Base-by-base conservation (phyloP, 768 basidiomycete species). In the Phaeotremella fagi region DNA sequence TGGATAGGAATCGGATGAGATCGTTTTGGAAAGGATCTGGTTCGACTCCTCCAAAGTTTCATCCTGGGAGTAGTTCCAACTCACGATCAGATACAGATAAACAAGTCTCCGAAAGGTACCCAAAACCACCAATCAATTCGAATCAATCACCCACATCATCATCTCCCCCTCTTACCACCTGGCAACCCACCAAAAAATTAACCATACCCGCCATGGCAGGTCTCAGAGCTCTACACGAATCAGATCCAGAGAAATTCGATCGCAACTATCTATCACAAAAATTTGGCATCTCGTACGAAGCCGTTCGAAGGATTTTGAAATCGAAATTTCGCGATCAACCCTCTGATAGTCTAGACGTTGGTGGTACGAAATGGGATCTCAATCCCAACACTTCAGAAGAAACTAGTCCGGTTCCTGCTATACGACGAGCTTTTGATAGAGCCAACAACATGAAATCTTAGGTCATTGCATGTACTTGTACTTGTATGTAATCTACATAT, bases 181-280 rank as follows among this genome's bases (percentile, higher is more conserved):
- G 88, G 88, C 77, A 78, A 45, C 89, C 89, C 23, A 85, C 85
- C 52, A 83, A 82, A 63, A 88, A 87, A 69, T 70, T 91, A 48
- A 87, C 87, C 14, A 80, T 86, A 50, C 84, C 86, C 63, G 87
- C 88, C 29, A 90, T 90, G 88, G 84, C 85, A 58, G 83, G 84
- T 15, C 73, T 91, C 54, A 82, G 85, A 33, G 78, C 82, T 42
- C 77, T 90, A 51, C 80, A 88, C 68, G 74, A 75, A 35, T 70
- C 82, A 41, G 83, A 90, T 65, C 82, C 84, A 6, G 78, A 77
- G 44, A 80, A 75, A 43, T 88, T 85, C 75, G 80, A 79, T 29
- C 85, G 84, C 12, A 79, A 82, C 24, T 75, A 82, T 0, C 81
- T 91, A n/a, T 83, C 87, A 15, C 81, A 84, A 54, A 81, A 80